Evolutionary conservation across 2,329 filamentous ascomycete species (phyloP).

Genomic region (Fusarium poae): DNA sequence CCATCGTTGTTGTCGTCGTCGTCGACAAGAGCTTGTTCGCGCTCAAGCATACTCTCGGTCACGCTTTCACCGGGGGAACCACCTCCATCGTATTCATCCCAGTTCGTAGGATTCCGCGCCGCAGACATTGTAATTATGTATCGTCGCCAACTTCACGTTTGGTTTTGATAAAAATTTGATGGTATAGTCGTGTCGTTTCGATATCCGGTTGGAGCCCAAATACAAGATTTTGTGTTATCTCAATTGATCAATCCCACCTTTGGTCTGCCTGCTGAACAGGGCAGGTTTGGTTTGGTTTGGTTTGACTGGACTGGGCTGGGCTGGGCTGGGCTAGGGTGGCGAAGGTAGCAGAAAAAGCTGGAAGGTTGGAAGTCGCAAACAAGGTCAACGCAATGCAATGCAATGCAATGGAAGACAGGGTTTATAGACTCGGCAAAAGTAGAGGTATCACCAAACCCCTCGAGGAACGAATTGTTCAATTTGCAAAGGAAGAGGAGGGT

Average conservation of each 20-base stretch:
- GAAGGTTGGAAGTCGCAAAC: slow-evolving; percentile 31
- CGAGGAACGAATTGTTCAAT: background rate
- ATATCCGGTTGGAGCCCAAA: background rate
- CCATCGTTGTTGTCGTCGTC: slow-evolving; percentile 54
- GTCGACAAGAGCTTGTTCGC: slow-evolving; percentile 62
- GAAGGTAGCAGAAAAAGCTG: slow-evolving; percentile 34
- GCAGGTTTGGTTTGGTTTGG: slow-evolving; percentile 5
- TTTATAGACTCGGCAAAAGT: slow-evolving; percentile 21
- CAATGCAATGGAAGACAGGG: slow-evolving; percentile 27
- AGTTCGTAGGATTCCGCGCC: slow-evolving; percentile 57
- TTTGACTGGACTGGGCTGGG: too few species aligned
- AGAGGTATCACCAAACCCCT: slow-evolving; percentile 13
- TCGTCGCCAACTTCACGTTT: slow-evolving; percentile 21
- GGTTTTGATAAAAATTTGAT: background rate
- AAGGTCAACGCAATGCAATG: slow-evolving; percentile 19
- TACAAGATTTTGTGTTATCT: background rate
- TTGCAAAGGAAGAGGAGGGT: slow-evolving; percentile 4
- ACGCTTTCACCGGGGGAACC: slow-evolving; percentile 59
- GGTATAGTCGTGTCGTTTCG: slow-evolving; percentile 8
- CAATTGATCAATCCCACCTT: background rate
- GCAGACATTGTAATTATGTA: slow-evolving; percentile 47
- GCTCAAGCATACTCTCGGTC: slow-evolving; percentile 58
- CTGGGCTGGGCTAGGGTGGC: slow-evolving; percentile 30
- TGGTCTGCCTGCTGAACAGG: slow-evolving; percentile 14
- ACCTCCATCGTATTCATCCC: slow-evolving; percentile 62